Conservation (phyloP, 768 basidiomycete genomes). For the Pisolithus orientalis region DNA sequence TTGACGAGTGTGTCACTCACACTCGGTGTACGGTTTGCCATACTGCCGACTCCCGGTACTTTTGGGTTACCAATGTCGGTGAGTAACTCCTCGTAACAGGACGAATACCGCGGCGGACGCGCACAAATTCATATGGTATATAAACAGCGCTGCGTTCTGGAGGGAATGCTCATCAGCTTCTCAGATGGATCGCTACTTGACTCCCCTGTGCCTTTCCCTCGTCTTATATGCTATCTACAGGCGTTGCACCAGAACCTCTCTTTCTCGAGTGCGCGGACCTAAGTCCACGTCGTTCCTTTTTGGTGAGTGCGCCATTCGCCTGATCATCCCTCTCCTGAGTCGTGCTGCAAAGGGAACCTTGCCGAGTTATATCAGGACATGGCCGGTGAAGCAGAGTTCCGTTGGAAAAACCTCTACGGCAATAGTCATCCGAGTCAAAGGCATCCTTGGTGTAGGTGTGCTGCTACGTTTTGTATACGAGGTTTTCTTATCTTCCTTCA, state of each 20-base stretch:
- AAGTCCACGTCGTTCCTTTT: too few relatives aligned
- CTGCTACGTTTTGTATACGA: background rate
- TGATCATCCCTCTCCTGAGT: background rate
- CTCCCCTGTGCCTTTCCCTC: background rate
- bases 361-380: constrained; percentile 22
- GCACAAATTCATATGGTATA: too few relatives aligned
- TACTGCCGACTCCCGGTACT: too few relatives aligned
- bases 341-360: constrained; percentile 20
- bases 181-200: background rate
- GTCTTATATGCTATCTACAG: constrained; percentile 4
- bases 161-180: background rate
- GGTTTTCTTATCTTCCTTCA: constrained; percentile 5
- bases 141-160: too few relatives aligned
- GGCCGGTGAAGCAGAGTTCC: constrained; percentile 19
- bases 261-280: too few relatives aligned
- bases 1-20: too few relatives aligned
- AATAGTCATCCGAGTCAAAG: constrained; percentile 20
- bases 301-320: background rate
- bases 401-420: constrained; percentile 27
- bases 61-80: too few relatives aligned
- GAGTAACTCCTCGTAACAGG: too few relatives aligned
- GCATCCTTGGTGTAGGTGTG: constrained; percentile 3
- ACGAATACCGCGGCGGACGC: too few relatives aligned
- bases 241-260: background rate
- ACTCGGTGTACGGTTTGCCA: too few relatives aligned